These are phyloP conservation scores for Amaranthus palmeri DNA, from an alignment of 148 eudicot genomes.

Conservation along the genomic window DNA sequence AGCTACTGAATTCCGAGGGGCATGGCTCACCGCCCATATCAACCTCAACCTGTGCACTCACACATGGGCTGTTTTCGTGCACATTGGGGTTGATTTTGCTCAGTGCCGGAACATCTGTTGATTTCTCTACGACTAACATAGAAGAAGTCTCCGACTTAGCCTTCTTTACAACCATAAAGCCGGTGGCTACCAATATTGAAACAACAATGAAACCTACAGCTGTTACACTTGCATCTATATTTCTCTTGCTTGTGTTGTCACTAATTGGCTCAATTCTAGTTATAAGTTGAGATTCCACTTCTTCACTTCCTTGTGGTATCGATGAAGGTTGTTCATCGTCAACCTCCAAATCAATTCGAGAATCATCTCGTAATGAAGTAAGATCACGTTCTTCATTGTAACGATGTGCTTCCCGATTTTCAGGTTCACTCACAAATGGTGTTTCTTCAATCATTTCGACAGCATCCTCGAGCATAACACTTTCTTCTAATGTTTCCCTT, in stretches of 20 bases:
- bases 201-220: conserved; percentile 16
- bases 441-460: neutral
- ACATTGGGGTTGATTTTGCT: conserved; percentile 5
- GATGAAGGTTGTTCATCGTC: neutral
- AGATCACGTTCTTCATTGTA: neutral
- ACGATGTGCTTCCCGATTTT: no score
- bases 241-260: conserved; percentile 11
- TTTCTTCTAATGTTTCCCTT: neutral
- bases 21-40: conserved; percentile 52
- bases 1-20: conserved; percentile 85
- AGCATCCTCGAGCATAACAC: neutral
- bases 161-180: conserved; percentile 29
- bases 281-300: neutral
- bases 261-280: conserved; percentile 6
- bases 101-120: neutral
- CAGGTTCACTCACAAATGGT: conserved; percentile 7
- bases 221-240: neutral
- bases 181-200: conserved; percentile 29
- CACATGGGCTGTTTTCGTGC: conserved; percentile 13
- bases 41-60: conserved; percentile 36
- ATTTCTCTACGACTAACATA: neutral
- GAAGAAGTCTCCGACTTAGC: conserved; percentile 8
- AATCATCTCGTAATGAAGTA: conserved; percentile 8
- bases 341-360: neutral
- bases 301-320: neutral